These are phyloP conservation scores for Neurospora terricola DNA, from an alignment of 495 filamentous ascomycete species.

Conservation along the genomic window DNA sequence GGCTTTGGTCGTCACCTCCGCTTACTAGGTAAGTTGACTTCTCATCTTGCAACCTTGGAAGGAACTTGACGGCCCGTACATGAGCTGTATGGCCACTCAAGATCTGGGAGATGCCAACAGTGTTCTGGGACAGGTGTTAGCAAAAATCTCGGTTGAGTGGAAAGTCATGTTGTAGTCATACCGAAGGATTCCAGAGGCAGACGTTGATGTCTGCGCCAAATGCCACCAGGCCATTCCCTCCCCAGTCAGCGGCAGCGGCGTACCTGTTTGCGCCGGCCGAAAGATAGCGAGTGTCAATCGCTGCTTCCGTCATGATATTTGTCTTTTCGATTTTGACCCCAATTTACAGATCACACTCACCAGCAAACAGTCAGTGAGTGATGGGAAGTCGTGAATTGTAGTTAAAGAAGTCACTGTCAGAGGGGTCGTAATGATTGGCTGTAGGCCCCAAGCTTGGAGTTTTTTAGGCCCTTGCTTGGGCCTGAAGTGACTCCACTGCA, in stretches of 20 bases:
- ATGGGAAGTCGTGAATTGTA: background rate
- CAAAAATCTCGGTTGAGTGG: background rate
- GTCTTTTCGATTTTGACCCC: background rate
- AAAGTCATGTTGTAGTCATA: conserved; percentile 33
- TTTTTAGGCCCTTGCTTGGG: background rate
- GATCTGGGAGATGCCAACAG: conserved; percentile 54
- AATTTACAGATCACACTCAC: background rate
- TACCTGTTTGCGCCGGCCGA: conserved; percentile 86
- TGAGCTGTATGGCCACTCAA: conserved; percentile 73
- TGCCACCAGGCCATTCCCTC: conserved; percentile 62
- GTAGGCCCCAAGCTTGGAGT: background rate
- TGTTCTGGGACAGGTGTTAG: conserved; percentile 27
- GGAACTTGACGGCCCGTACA: conserved; percentile 78
- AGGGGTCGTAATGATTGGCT: background rate
- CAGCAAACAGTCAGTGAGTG: background rate
- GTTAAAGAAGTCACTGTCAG: background rate
- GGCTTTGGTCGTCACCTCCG: conserved; percentile 70
- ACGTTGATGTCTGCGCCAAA: conserved; percentile 85
- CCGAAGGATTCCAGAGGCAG: conserved; percentile 77
- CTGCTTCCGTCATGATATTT: conserved; percentile 10
- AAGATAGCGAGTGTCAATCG: conserved; percentile 47
- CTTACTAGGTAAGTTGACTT: conserved; percentile 52
- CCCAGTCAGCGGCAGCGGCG: conserved; percentile 85
- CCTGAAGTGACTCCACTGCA: background rate
- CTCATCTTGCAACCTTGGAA: conserved; percentile 41